Evolutionary conservation across 306 rosid species (phyloP), one percentile per base, ranked within the genome.

Genomic region (Lathyrus sativus): DNA sequence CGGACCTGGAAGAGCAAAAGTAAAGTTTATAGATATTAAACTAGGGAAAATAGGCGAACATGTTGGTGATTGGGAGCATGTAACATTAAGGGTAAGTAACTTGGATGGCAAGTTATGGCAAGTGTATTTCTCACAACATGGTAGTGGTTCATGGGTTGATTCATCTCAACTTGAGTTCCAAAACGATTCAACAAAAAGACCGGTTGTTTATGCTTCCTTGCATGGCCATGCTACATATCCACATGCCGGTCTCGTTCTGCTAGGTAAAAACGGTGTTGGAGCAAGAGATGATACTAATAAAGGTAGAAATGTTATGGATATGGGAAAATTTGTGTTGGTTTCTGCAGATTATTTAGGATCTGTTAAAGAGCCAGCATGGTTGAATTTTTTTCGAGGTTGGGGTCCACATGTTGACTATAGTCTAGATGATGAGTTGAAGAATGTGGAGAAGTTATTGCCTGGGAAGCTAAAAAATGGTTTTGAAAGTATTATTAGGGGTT

Each of bases 41-140:
- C 12, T 92, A 29, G 91, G 88, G 22, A 81, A 65, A 46, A 81
- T 89, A 17, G 95, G 98, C 28, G 82, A 92, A 49, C 98, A 92
- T 57, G 83, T 89, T 3, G 90, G 98, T 1, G 95, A 92, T 1
- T 89, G 96, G 96, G 96, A 92, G 72, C 96, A 92, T 69, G 70
- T 89, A 11, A 92, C 98, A 0, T 43, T 92, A 72, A 75, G 96
- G 11, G 49, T 92, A 4, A 92, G 98, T 78, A 92, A 92, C 69
- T 89, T 92, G 78, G 80, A 71, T 31, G 98, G 92, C 14, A 76
- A 84, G 69, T 57, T 92, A 6, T 51, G 73, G 66, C 67, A 46
- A 11, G 81, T 84, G 4, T 92, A 75, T 65, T 86, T 89, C 71
- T 71, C 98, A 0, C 70, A 89, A 62, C 96, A 92, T 62, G 86